Evolutionary conservation across 495 filamentous ascomycete genomes (phyloP).

Genomic region (Aspergillus indologenus): DNA sequence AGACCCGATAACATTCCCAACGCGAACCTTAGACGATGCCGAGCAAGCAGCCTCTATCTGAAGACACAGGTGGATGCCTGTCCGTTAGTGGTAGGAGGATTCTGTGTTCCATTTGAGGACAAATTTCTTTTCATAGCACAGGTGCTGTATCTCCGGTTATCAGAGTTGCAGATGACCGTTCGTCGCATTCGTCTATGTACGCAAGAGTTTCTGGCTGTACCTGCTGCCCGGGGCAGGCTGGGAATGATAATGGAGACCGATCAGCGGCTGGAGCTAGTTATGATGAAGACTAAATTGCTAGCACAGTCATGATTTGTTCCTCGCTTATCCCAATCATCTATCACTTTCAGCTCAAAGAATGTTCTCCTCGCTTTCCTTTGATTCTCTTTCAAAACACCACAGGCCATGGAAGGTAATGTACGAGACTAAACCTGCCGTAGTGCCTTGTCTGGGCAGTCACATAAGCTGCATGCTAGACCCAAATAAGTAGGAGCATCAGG

Average conservation of each 20-base stretch:
- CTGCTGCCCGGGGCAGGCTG: slow-evolving; percentile 25
- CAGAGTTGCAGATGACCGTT: slow-evolving; percentile 26
- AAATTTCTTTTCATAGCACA: slow-evolving; percentile 33
- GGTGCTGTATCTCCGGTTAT: slow-evolving; percentile 29
- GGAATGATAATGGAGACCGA: slow-evolving; percentile 43
- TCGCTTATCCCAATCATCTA: too few species aligned
- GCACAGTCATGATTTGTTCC: slow-evolving; percentile 4
- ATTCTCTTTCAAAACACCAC: too few species aligned
- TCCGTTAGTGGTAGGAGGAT: slow-evolving; percentile 31
- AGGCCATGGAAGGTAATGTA: too few species aligned
- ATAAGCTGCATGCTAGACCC: background rate
- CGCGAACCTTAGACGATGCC: slow-evolving; percentile 7
- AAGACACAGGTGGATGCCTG: slow-evolving; percentile 27
- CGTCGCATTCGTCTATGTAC: slow-evolving; percentile 28
- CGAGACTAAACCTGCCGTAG: too few species aligned
- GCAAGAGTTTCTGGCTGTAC: slow-evolving; percentile 24
- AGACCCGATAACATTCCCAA: slow-evolving; percentile 4
- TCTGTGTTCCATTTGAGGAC: slow-evolving; percentile 33
- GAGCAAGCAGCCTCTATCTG: slow-evolving; percentile 14
- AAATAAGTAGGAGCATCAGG: background rate
- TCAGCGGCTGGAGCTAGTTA: slow-evolving; percentile 31
- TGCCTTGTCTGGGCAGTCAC: background rate
- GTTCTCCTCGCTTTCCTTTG: too few species aligned
- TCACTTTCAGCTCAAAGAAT: too few species aligned
- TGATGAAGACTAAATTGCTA: slow-evolving; percentile 33